phyloP scores from a whole-genome alignment of 2,329 filamentous ascomycete species.

The Cladosporium sphaerospermum region DNA sequence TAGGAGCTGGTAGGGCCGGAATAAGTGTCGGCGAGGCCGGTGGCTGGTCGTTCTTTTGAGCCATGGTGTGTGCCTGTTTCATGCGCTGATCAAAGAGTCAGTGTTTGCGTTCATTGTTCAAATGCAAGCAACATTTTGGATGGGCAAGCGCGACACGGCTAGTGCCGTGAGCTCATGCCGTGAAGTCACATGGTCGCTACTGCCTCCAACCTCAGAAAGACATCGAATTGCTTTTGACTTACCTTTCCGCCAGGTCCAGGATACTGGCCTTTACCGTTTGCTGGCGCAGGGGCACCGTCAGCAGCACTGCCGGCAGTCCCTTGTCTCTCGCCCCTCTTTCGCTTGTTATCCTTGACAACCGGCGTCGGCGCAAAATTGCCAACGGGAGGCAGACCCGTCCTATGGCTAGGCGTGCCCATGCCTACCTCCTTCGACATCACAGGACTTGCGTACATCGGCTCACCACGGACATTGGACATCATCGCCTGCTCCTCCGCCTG shows the following conservation, averaged over 20 bases:
- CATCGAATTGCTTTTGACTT: slow-evolving; percentile 21
- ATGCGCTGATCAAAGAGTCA: slow-evolving; percentile 50
- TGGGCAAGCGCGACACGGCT: too few species aligned
- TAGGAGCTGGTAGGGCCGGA: slow-evolving; percentile 78
- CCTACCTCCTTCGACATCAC: slow-evolving; percentile 32
- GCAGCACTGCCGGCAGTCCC: slow-evolving; percentile 40
- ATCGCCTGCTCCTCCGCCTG: slow-evolving; percentile 61
- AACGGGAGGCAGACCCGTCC: slow-evolving; percentile 59
- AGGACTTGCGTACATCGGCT: slow-evolving; percentile 39
- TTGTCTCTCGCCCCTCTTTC: slow-evolving; percentile 64
- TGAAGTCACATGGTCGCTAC: slow-evolving; percentile 3
- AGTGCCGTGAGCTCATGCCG: background rate
- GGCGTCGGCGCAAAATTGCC: slow-evolving; percentile 85
- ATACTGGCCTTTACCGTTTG: slow-evolving; percentile 19
- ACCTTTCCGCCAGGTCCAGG: slow-evolving; percentile 45
- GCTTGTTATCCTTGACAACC: slow-evolving; percentile 78
- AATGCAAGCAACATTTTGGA: too few species aligned
- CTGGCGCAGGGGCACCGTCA: slow-evolving; percentile 25
- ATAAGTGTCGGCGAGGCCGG: slow-evolving; percentile 80
- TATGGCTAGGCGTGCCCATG: slow-evolving; percentile 31
- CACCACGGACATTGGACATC: slow-evolving; percentile 58
- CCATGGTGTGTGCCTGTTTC: slow-evolving; percentile 59
- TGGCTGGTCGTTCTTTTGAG: slow-evolving; percentile 26
- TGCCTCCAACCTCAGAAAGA: background rate
- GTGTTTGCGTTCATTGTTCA: background rate